phyloP scores from a whole-genome alignment of 108 stramenopile species.

The Conticribra weissflogii region DNA sequence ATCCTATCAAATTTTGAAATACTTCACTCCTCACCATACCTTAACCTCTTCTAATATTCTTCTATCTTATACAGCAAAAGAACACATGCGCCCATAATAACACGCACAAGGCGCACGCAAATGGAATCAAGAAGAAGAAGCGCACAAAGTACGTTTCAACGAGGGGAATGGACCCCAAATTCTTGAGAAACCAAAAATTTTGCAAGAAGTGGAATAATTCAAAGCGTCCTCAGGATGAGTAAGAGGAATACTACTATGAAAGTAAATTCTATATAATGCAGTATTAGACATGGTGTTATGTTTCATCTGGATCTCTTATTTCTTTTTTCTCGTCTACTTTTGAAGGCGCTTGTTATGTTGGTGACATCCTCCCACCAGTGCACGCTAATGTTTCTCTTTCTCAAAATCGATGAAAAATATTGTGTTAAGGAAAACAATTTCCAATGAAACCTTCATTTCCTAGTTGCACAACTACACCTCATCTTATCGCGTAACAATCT shows the following conservation, averaged over 20 bases:
- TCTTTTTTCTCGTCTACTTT: too few relatives aligned
- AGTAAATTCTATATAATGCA: not conserved
- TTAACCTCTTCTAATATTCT: not conserved
- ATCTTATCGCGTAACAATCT: too few relatives aligned
- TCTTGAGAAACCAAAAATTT: slow-evolving; percentile 91
- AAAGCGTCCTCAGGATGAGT: slow-evolving; percentile 76
- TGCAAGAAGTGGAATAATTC: slow-evolving; percentile 91
- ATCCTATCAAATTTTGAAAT: too few relatives aligned
- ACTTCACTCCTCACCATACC: not conserved
- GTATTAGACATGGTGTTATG: too few relatives aligned
- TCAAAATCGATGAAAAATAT: too few relatives aligned
- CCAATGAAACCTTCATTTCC: too few relatives aligned
- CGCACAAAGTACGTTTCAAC: slow-evolving; percentile 77
- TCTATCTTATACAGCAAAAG: slow-evolving; percentile 78
- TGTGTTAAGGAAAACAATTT: too few relatives aligned
- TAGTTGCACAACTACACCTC: too few relatives aligned
- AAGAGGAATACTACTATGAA: slow-evolving; percentile 1
- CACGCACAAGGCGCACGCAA: slow-evolving; percentile 91
- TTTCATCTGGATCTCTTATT: too few relatives aligned
- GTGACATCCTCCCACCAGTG: too few relatives aligned
- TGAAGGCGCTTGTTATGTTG: too few relatives aligned
- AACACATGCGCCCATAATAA: slow-evolving; percentile 95
- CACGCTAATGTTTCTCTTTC: too few relatives aligned
- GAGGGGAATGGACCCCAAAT: slow-evolving; percentile 92
- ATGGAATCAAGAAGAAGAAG: slow-evolving; percentile 93